These are phyloP conservation scores for Geotrichum reessii DNA, from an alignment of 1,139 yeast species.

Conservation along the genomic window DNA sequence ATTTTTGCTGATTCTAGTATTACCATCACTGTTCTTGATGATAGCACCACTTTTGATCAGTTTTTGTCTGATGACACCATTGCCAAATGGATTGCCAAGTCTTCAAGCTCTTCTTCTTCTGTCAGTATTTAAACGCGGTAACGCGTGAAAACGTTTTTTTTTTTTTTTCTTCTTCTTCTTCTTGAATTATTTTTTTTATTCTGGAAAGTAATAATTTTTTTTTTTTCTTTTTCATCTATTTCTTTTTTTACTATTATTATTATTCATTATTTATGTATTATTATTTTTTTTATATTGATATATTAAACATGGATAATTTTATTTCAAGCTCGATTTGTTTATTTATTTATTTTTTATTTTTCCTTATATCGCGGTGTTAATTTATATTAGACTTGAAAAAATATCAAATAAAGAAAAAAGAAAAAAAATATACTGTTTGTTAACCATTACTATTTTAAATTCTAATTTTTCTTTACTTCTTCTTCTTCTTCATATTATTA, in stretches of 20 bases:
- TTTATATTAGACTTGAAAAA: too few species aligned
- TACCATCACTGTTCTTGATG: conserved; percentile 17
- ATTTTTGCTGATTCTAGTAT: conserved; percentile 43
- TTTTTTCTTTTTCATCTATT: neutral
- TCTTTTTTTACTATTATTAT: neutral
- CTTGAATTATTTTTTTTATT: neutral
- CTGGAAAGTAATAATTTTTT: neutral
- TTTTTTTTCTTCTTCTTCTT: neutral
- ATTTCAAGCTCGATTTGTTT: neutral
- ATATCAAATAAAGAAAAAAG: too few species aligned
- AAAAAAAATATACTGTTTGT: too few species aligned
- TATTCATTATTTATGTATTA: neutral
- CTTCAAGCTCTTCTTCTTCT: conserved; percentile 7
- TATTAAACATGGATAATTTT: neutral
- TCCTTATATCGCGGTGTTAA: too few species aligned
- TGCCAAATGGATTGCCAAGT: conserved; percentile 14
- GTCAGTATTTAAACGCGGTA: conserved; percentile 4
- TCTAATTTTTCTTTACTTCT: too few species aligned
- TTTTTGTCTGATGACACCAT: conserved; percentile 5
- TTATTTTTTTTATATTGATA: too few species aligned
- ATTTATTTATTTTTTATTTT: neutral
- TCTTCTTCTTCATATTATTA: too few species aligned
- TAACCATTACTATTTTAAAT: too few species aligned
- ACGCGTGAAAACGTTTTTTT: neutral
- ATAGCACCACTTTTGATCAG: conserved; percentile 12